These are phyloP conservation scores for Backusella liffmaniae DNA, from an alignment of 192 early-diverging fungal species.

Conservation along the genomic window DNA sequence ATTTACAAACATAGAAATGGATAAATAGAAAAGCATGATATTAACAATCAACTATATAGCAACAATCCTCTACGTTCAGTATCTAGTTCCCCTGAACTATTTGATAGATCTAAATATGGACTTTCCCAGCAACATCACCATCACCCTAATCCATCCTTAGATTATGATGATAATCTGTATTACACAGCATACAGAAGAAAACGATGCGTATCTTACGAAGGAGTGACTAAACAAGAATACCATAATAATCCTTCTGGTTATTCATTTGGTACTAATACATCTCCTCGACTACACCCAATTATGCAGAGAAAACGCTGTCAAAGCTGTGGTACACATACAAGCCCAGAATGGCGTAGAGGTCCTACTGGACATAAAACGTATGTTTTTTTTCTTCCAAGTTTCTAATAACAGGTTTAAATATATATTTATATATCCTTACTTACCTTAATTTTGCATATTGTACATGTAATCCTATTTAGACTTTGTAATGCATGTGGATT, in stretches of 20 bases:
- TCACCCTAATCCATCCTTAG: background rate
- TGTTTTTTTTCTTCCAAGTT: conserved; percentile 2
- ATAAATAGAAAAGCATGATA: background rate
- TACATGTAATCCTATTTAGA: conserved; percentile 7
- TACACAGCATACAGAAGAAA: background rate
- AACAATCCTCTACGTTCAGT: background rate
- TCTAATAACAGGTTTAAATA: background rate
- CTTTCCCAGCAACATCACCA: background rate
- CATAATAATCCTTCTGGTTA: background rate
- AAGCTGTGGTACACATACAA: conserved; percentile 31
- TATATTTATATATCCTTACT: background rate
- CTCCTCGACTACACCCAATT: background rate
- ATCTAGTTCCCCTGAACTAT: background rate
- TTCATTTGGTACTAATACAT: background rate
- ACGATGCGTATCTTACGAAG: background rate
- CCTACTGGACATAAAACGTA: conserved; percentile 41
- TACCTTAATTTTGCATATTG: background rate
- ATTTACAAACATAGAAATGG: background rate
- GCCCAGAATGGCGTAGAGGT: conserved; percentile 37
- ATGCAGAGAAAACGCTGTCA: conserved; percentile 23
- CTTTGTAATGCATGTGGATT: conserved; percentile 39
- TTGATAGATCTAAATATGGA: background rate
- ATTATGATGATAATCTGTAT: background rate
- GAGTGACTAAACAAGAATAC: background rate
- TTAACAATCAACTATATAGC: background rate